A percentile compares a stretch with the other conserved stretches of the same genome.
These are phyloP conservation scores for Mycosphaerella arachidis DNA, from an alignment of 2,329 filamentous ascomycete genomes.

Conservation along the genomic window DNA sequence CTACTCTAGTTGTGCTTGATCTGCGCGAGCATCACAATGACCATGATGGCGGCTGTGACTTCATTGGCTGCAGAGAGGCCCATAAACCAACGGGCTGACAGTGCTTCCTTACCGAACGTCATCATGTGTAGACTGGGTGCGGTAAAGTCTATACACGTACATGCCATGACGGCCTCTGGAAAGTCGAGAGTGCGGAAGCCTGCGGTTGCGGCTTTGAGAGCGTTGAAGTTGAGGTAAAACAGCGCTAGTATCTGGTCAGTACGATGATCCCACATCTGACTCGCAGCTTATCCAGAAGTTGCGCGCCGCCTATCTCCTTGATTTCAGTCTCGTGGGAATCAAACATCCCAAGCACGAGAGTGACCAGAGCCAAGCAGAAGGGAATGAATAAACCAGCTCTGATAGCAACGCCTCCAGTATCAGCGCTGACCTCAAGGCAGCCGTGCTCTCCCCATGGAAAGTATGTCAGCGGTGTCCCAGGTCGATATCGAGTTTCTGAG, in stretches of 20 bases:
- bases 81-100: background rate
- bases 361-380: background rate
- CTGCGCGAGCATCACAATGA: background rate
- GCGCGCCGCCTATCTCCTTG: background rate
- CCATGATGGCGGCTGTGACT: background rate
- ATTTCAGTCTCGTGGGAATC: background rate
- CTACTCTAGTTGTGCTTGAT: conserved; percentile 10
- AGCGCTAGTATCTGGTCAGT: background rate
- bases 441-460: too few species aligned
- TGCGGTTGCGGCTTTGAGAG: background rate
- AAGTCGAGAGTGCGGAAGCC: background rate
- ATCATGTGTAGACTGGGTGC: background rate
- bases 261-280: background rate
- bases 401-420: background rate
- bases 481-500: background rate
- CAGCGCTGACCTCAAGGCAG: background rate
- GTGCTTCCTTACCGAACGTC: background rate
- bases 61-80: background rate
- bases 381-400: background rate
- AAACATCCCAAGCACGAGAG: background rate
- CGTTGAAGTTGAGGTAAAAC: background rate
- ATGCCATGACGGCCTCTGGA: background rate
- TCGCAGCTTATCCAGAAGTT: background rate
- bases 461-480: background rate
- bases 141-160: background rate